These are phyloP conservation scores for Allium fistulosum DNA, from an alignment of 106 monocot species.

Conservation along the genomic window DNA sequence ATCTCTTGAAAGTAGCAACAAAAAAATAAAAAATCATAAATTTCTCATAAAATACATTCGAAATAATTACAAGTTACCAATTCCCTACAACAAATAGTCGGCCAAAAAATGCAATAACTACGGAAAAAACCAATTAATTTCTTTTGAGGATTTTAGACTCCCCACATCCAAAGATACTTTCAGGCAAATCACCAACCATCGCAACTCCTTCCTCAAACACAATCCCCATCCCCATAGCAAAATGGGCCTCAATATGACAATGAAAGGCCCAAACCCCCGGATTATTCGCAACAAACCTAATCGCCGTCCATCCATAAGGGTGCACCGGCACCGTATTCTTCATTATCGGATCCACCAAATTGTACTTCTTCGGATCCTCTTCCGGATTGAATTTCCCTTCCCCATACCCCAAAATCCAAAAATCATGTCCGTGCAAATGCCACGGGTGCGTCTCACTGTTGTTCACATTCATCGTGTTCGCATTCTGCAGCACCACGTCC, in stretches of 20 bases:
- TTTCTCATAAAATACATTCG: not conserved
- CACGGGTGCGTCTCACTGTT: constrained; percentile 95
- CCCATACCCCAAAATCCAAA: constrained; percentile 92
- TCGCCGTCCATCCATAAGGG: constrained; percentile 78
- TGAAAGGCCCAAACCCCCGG: constrained; percentile 93
- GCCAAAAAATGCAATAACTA: no score
- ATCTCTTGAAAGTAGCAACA: not conserved
- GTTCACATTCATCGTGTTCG: constrained; percentile 54
- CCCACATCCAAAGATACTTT: constrained; percentile 57
- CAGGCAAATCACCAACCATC: constrained; percentile 36
- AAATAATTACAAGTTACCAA: not conserved
- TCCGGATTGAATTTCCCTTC: constrained; percentile 54
- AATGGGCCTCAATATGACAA: constrained; percentile 85
- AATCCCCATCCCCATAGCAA: constrained; percentile 88
- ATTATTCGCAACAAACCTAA: constrained; percentile 71
- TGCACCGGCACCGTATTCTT: constrained; percentile 89
- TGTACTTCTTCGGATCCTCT: constrained; percentile 28
- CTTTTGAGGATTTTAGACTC: constrained; percentile 16
- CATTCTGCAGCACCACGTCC: constrained; percentile 84
- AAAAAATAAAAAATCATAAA: not conserved
- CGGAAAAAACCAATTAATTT: not conserved
- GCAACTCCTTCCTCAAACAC: constrained; percentile 71
- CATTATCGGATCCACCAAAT: constrained; percentile 68
- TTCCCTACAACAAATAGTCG: constrained; percentile 17
- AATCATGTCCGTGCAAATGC: constrained; percentile 98